These are phyloP conservation scores for Cyberlindnera saturnus DNA, from an alignment of 805 yeast species.

Conservation along the genomic window DNA sequence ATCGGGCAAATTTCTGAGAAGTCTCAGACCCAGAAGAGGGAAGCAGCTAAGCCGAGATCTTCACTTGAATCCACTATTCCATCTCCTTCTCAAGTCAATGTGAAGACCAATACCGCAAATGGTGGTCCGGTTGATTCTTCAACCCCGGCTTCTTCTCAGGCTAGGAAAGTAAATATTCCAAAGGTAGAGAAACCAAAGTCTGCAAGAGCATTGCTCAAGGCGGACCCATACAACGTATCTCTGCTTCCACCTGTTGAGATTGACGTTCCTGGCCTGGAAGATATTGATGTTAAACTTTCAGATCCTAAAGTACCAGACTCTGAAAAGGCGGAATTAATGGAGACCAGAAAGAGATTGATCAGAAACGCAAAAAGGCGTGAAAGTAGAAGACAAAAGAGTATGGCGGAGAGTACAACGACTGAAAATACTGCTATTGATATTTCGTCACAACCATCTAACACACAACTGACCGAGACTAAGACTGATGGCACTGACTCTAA, in stretches of 20 bases:
- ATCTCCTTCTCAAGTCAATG: neutral
- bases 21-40: too few species aligned
- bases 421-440: too few species aligned
- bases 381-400: neutral
- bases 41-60: too few species aligned
- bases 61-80: too few species aligned
- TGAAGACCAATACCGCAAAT: too few species aligned
- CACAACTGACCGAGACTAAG: too few species aligned
- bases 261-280: neutral
- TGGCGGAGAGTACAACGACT: too few species aligned
- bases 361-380: slow-evolving; percentile 7
- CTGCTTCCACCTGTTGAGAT: neutral
- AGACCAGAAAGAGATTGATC: slow-evolving; percentile 6
- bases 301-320: neutral
- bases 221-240: neutral
- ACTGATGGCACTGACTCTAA: too few species aligned
- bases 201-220: neutral
- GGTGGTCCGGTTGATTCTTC: neutral
- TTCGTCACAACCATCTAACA: too few species aligned
- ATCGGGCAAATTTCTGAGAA: too few species aligned
- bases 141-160: neutral
- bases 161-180: neutral
- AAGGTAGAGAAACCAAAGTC: neutral
- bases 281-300: neutral
- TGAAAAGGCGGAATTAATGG: neutral